phyloP scores from a whole-genome alignment of 2,329 filamentous ascomycete genomes.

The Nemania serpens region DNA sequence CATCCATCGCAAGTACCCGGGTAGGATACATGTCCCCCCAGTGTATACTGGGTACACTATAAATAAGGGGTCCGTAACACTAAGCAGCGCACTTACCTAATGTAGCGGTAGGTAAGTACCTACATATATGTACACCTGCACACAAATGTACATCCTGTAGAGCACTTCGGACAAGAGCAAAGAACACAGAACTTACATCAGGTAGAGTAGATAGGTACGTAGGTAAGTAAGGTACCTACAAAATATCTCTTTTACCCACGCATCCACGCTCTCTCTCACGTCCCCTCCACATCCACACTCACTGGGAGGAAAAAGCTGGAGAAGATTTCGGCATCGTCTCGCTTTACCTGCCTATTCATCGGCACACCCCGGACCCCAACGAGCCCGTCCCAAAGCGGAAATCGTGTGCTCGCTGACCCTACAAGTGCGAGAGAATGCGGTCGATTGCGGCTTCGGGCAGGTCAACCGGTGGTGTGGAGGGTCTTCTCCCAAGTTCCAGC shows the following conservation, averaged over 20 bases:
- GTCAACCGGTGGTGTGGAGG: slow-evolving; percentile 24
- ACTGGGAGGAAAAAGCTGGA: neutral
- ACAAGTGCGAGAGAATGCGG: slow-evolving; percentile 16
- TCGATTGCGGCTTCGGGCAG: slow-evolving; percentile 26
- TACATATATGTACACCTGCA: neutral
- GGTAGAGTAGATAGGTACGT: no score
- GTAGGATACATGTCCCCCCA: neutral
- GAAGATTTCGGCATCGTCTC: neutral
- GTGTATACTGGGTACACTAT: no score
- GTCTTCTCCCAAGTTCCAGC: slow-evolving; percentile 28
- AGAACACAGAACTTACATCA: no score
- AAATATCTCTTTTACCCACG: neutral
- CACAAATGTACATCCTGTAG: no score
- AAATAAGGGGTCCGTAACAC: no score
- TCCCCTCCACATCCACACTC: no score
- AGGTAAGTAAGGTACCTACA: no score
- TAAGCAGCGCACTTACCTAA: neutral
- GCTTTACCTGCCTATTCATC: slow-evolving; percentile 15
- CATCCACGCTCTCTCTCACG: no score
- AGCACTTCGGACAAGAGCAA: neutral
- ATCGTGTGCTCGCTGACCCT: slow-evolving; percentile 14
- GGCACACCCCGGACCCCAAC: slow-evolving; percentile 1
- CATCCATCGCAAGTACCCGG: slow-evolving; percentile 12
- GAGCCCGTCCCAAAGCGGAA: slow-evolving; percentile 17
- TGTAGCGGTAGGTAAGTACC: neutral